Percentiles rank a stretch among this genome's conserved stretches.
These are phyloP conservation scores for Podospora bellae-mahoneyi DNA, from an alignment of 495 filamentous ascomycete species.

Conservation along the genomic window DNA sequence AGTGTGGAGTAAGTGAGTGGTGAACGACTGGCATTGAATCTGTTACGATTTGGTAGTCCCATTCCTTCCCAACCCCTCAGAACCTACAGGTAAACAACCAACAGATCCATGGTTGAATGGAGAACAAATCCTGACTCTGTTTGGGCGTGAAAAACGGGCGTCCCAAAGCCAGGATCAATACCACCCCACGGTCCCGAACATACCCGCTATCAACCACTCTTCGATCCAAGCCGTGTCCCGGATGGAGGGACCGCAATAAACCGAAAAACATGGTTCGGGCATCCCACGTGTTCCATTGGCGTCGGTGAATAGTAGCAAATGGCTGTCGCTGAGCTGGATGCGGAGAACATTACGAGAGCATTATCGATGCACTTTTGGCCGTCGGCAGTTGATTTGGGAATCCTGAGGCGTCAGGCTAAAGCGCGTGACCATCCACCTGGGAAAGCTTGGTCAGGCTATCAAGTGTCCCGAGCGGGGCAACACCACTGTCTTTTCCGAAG, in stretches of 20 bases:
- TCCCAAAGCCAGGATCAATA: constrained; percentile 3
- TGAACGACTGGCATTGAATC: not conserved
- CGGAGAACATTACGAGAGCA: constrained; percentile 15
- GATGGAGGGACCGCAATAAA: constrained; percentile 2
- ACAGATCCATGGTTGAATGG: not conserved
- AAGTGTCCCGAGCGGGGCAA: not conserved
- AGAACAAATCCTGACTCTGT: not conserved
- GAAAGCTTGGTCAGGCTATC: constrained; percentile 7
- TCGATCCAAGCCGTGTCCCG: not conserved
- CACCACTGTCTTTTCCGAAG: not conserved
- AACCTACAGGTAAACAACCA: not conserved
- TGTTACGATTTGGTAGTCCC: not conserved
- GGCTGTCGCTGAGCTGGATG: not conserved
- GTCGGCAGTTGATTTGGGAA: constrained; percentile 15
- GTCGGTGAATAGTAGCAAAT: not conserved
- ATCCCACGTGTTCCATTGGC: not conserved
- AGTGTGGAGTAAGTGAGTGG: not conserved
- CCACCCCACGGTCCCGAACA: not conserved
- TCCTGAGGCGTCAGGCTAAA: not conserved
- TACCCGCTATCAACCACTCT: not conserved
- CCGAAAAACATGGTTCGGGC: not conserved
- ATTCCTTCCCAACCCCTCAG: not conserved
- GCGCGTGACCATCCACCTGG: constrained; percentile 8
- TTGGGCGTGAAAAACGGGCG: constrained; percentile 14
- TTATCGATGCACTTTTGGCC: not conserved